Percentiles rank a stretch among this genome's conserved stretches.
These are phyloP conservation scores for Ceratobasidium sp. DNA, from an alignment of 1,284 basidiomycete genomes.

Conservation along the genomic window DNA sequence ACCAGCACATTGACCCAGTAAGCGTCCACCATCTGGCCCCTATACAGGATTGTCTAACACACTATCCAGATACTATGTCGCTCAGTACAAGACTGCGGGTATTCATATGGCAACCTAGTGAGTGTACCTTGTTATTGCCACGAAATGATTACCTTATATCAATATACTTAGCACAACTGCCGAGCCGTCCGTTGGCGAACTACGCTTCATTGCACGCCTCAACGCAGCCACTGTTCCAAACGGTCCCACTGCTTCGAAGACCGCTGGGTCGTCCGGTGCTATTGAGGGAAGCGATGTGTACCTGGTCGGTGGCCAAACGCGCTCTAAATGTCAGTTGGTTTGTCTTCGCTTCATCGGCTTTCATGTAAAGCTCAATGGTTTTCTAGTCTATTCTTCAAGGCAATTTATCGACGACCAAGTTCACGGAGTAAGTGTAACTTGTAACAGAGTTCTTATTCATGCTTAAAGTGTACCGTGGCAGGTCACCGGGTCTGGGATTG, in stretches of 20 bases:
- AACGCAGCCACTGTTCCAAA: conserved; percentile 61
- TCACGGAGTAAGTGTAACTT: conserved; percentile 39
- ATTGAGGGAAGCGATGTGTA: conserved; percentile 48
- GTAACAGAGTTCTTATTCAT: not conserved
- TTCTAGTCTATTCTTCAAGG: conserved; percentile 39
- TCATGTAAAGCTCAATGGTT: not conserved
- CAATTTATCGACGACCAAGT: conserved; percentile 48
- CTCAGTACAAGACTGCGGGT: conserved; percentile 43
- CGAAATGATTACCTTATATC: not conserved
- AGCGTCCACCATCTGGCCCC: not conserved
- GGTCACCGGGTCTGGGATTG: conserved; percentile 44
- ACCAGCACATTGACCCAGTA: conserved; percentile 45
- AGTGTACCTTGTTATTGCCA: not conserved
- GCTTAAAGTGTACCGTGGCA: not conserved
- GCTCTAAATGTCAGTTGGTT: conserved; percentile 43
- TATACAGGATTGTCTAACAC: not conserved
- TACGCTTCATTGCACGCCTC: conserved; percentile 66
- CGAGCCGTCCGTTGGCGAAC: conserved; percentile 64
- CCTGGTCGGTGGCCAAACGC: conserved; percentile 41
- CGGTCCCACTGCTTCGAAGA: conserved; percentile 59
- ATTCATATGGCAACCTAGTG: conserved; percentile 49
- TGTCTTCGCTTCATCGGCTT: too few species aligned
- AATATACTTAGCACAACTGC: conserved; percentile 35
- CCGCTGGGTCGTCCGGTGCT: conserved; percentile 52
- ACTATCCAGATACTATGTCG: conserved; percentile 42